Conservation (phyloP, 148 eudicot species). For the Diospyros kaki region DNA sequence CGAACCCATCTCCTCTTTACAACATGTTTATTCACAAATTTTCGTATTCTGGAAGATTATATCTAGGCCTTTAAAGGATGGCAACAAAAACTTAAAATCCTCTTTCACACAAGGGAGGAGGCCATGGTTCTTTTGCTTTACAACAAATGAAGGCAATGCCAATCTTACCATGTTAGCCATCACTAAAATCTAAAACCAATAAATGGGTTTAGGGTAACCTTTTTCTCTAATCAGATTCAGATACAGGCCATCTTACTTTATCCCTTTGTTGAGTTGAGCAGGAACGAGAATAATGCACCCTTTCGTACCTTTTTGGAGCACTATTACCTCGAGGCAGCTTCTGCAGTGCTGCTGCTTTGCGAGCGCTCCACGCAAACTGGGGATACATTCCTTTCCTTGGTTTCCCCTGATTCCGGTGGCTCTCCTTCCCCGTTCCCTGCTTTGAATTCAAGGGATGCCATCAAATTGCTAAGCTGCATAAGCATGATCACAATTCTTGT, state of each 20-base stretch:
- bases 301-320: not conserved
- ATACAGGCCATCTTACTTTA: too few species aligned
- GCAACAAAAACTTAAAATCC: too few species aligned
- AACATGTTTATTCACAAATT: too few species aligned
- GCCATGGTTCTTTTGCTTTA: too few species aligned
- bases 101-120: too few species aligned
- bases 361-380: conserved; percentile 23
- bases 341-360: not conserved
- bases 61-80: too few species aligned
- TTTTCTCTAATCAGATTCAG: not conserved
- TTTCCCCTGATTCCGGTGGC: conserved; percentile 26
- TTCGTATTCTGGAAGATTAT: too few species aligned
- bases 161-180: too few species aligned
- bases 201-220: not conserved
- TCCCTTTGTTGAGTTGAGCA: not conserved
- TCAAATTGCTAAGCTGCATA: conserved; percentile 47
- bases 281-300: conserved; percentile 9
- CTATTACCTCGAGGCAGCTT: not conserved
- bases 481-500: too few species aligned
- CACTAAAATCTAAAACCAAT: too few species aligned
- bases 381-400: conserved; percentile 22
- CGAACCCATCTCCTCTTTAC: too few species aligned
- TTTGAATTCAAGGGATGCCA: conserved; percentile 41
- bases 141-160: too few species aligned
- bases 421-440: conserved; percentile 29